Evolutionary conservation across 148 eudicot species (phyloP), one percentile per base, ranked within the genome.

Genomic region (Silene latifolia): DNA sequence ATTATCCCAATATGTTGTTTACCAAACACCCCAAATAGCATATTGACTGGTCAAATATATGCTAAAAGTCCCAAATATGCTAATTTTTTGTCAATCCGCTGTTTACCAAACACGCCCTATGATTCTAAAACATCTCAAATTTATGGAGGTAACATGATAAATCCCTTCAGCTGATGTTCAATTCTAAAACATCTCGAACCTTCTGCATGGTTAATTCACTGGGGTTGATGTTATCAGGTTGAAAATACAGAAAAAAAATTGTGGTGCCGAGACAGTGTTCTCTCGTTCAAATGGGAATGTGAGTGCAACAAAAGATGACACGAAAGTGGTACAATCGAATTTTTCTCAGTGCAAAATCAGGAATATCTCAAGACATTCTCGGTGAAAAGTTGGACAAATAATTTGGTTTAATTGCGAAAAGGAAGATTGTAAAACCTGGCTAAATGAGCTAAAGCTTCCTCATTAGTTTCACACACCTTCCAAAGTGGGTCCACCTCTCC

Each of bases 401-500:
- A 23, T 27, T 60, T 15, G 15, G 44, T 59, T 67, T 72, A 76
- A 72, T 67, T 32, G 56, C 19, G 53, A 63, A 66, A 60, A 77
- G 86, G 82, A 78, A 87, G 83, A 69, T 76, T 72, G 77, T 91
- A 89, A 80, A 87, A 93, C 35, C 80, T 80, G 17, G 86, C 86
- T 67, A 93, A 69, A 82, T 84, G 87, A 3, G 87, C 77, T 77
- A 91, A 79, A 35, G 98, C 98, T 78, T 91, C 88, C 39, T 78
- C 60, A 76, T 88, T 94, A 68, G 72, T 84, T 66, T 84, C 76
- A 76, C 93, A 94, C n/a, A 94, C 87, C 76, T 87, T 89, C 98
- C 96, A 91, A 14, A 94, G 72, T 0, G 92, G 87, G 7, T 83
- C 85, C 79, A 90, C 87, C 80, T 94, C 98, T 24, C 90, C 96